Base-by-base conservation (phyloP, 2,329 filamentous ascomycete genomes). In the Huntiella savannae region DNA sequence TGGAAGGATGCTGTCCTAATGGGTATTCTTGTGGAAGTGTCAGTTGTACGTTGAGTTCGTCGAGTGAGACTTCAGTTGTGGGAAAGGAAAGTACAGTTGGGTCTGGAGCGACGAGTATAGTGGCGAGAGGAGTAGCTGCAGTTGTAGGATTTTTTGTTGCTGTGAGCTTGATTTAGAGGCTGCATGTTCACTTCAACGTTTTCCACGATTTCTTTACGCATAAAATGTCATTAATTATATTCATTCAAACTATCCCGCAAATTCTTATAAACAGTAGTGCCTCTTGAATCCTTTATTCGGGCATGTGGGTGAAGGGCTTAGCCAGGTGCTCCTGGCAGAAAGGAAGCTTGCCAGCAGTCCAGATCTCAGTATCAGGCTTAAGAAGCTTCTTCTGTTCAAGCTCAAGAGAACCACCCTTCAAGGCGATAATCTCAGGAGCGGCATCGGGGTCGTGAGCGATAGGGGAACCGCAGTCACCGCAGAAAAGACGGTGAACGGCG, bases 1-100 rank as follows among this genome's bases (percentile, higher is more conserved):
- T 79, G 0, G 77, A 85, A 0, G 86, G 85, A 5, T 96, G 88
- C 59, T 96, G 88, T 66, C 86, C 86, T 0, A 69, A 62, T 37
- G 82, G 83, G 2, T 93, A 79, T 59, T 61, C 60, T 3, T 93
- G 85, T 60, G 85, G 82, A 1, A 68, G 69, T 15, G 72, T 70
- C 16, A 85, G 78, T 58, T 92, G 84, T 62, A 78, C 76, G 28
- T 70, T 75, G 4, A 59, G 58, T 35, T 65, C 63, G 42, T 67
- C 62, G 5, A 67, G 66, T 5, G 64, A 67, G 40, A 77, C 72
- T n/a, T 70, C 63, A 5, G 73, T 70, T 22, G 66, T 77, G 44
- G 66, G 69, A 52, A 75, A 75, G 58, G 61, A 64, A 54, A 55
- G 66, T n/a, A 69, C 70, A 0, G 32, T 34, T 32, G 56, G 55